Base-by-base conservation (phyloP, 345 rosid genomes). In the Rhizophora mangle region DNA sequence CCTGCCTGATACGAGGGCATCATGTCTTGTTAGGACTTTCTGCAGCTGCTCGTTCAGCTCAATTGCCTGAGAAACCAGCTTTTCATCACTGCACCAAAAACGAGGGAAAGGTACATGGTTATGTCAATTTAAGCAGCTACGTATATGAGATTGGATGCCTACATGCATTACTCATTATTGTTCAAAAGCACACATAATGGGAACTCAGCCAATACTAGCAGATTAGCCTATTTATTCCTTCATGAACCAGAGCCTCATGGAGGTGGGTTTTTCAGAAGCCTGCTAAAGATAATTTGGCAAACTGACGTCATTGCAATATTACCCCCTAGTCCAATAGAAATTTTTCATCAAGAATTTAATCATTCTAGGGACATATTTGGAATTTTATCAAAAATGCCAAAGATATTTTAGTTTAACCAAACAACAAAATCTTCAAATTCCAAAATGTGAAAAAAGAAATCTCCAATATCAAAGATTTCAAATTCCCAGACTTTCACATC, bases 21-120 rank as follows among this genome's bases (percentile, higher is more conserved):
- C 96, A 61, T 95, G 96, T 78, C 92, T 86, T 46, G 72, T 73
- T 65, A 95, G 92, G 80, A 88, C 83, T 62, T 76, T 95, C 85
- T 95, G 97, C 69, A 90, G 96, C 74, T 86, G 86, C 63, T 95
- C 99, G 71, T 95, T 95, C 82, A 92, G 80, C 54, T 87, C 96
- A 68, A 92, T 95, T 78, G 97, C 99, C 78, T 61, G 85, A 75
- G 99, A 95, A 74, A 95, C 89, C 70, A 88, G 76, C 74, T 76
- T 88, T 78, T 95, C 96, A 77, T 95, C 87, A 80, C 97, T 92
- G 86, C 64, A 77, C 68, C 68, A 74, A 63, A 66, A 51, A 36
- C 72, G 68, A 62, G 52, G 10, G 13, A 24, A 63, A 69, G 39
- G 20, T 11, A 5, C 20, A 46, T 20, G 15, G 39, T 27, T 46